These are phyloP conservation scores for Priceomyces carsonii DNA, from an alignment of 805 yeast genomes.

Conservation along the genomic window DNA sequence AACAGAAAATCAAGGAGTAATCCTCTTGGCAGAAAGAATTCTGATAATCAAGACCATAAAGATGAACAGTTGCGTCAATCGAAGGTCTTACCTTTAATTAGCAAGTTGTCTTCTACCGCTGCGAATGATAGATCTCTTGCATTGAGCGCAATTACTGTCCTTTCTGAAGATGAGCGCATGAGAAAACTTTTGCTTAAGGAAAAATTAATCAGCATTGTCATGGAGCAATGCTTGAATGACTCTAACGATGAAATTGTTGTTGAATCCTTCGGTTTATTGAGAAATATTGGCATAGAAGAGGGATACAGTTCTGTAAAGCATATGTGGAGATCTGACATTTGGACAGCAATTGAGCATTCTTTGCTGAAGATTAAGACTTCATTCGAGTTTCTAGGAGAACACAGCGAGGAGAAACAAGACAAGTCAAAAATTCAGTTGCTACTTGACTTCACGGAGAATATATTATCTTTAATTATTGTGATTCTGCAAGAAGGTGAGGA, in stretches of 20 bases:
- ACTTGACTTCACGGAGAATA: constrained; percentile 70
- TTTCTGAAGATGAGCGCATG: constrained; percentile 68
- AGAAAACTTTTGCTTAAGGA: constrained; percentile 70
- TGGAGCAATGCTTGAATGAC: constrained; percentile 69
- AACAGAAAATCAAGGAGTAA: constrained; percentile 35
- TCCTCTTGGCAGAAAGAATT: constrained; percentile 27
- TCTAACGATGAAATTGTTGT: constrained; percentile 71
- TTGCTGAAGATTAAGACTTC: constrained; percentile 53
- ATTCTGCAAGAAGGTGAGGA: constrained; percentile 64
- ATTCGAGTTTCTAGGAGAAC: constrained; percentile 39
- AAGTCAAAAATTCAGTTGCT: constrained; percentile 50
- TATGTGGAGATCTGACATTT: constrained; percentile 76
- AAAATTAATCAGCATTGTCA: constrained; percentile 59
- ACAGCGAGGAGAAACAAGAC: constrained; percentile 25
- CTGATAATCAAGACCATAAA: constrained; percentile 25
- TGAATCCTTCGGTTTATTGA: constrained; percentile 76
- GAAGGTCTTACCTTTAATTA: constrained; percentile 67
- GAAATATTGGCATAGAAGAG: constrained; percentile 81
- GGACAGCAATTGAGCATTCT: constrained; percentile 58
- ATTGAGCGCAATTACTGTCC: constrained; percentile 65
- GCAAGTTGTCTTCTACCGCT: constrained; percentile 59
- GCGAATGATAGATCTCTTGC: constrained; percentile 81
- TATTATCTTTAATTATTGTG: constrained; percentile 66
- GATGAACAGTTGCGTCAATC: constrained; percentile 52
- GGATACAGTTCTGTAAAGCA: constrained; percentile 79